Evolutionary conservation across 2,329 filamentous ascomycete species (phyloP), one percentile per base, ranked within the genome.

Genomic region (Penicillium nordicum): DNA sequence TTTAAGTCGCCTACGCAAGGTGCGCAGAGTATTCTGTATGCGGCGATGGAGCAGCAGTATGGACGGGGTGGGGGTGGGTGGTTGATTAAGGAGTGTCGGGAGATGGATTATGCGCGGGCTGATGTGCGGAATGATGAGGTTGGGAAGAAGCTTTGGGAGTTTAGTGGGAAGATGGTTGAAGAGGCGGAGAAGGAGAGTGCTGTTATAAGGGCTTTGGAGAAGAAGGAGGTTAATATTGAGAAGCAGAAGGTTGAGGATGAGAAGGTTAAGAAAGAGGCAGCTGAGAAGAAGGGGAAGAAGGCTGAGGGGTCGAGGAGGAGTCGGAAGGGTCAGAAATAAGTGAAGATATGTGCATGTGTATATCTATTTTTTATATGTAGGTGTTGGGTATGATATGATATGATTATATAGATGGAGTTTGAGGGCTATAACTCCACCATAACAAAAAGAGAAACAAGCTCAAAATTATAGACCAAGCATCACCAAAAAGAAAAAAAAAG

Each of bases 81-180:
- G 69, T 71, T 95, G 47, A 81, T 99, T 70, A 97, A 97, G 75
- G 95, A 97, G 74, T 97, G 93, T 71, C 85, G 84, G 64, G 84
- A 90, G 68, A 81, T 92, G 18, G 84, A 88, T 60, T 88, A 85
- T 72, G 82, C 87, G 27, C 81, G 90, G 51, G 79, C 77, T 27
- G 92, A 97, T 67, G 81, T 97, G 43, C 82, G 82, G 62, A 89
- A 96, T 69, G 92, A 95, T 62, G 83, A 82, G 21, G 76, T 89
- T 30, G 92, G 91, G 57, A 92, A 95, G 81, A 84, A 87, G 71
- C 78, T 99, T 16, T 99, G 93, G 93, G 85, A 95, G 69, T 86
- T 89, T 57, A 96, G 89, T 69, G 92, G 96, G 68, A 85, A 85
- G 69, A 84, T 95, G 61, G 87, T 97, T 54, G 88, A 95, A 72